Base-by-base conservation (phyloP, 495 filamentous ascomycete species). In the Penicillium diatomitis region DNA sequence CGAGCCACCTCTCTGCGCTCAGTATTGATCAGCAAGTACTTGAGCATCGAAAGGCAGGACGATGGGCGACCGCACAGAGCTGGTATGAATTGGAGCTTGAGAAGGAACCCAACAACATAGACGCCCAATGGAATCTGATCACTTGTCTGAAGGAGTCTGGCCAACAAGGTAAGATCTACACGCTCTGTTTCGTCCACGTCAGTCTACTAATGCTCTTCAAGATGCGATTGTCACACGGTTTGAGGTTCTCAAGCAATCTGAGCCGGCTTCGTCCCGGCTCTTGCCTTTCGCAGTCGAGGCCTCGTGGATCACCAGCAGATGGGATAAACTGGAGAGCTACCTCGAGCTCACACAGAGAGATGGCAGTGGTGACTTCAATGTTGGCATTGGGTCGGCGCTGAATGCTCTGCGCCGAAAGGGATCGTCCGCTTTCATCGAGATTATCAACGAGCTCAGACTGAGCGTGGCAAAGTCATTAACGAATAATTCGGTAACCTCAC, bases 21-120 rank as follows among this genome's bases (percentile, higher is more conserved):
- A 83, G 90, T 49, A 79, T 95, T 46, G 87, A 96, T 40, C 90
- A 96, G 58, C 90, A 99, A 56, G 81, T 95, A 33, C 72, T 96
- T 44, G 89, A 90, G 54, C 90, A 97, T 62, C 80, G 84, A 34
- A 96, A 94, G 60, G 86, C 88, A 34, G 91, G 90, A n/a, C 78
- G 90, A 61, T 99, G 90, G 92, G 87, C 87, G n/a, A 88, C 92
- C 43, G 94, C 88, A 38, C 91, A 96, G 69, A 92, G 86, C 55
- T 99, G 92, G 92, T 97, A 97, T 65, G 90, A 97, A 61, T 75
- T 94, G 34, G 81, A 85, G 50, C 77, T 95, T 35, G 84, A 82
- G 5, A 82, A 90, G 52, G 78, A 84, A 39, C 89, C 94, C 1
- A 72, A 82, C 38, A 82, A 96, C 63, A 53, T 76, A 27, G 83